Base-by-base conservation (phyloP, 2,329 filamentous ascomycete species). In the Microdochium paspali region DNA sequence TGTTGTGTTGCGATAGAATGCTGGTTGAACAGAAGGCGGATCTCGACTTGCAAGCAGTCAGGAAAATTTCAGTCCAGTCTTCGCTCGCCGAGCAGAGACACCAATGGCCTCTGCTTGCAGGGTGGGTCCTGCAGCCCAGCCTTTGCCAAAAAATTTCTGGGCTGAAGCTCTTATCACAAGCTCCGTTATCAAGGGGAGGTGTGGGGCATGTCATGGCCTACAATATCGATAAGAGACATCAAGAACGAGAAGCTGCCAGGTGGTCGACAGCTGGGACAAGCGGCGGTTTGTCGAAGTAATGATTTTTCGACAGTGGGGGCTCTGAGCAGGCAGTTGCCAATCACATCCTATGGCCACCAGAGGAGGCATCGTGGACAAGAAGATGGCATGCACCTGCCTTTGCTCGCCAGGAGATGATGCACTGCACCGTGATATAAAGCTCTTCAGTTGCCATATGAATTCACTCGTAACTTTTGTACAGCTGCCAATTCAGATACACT, bases 61-160 rank as follows among this genome's bases (percentile, higher is more conserved):
- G 35, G 35, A 40, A 40, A 40, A 18, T 40, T 40, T 40, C 35
- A 40, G 35, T 40, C 31, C 35, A n/a, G n/a, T n/a, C n/a, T n/a
- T n/a, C 18, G 4, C n/a, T 21, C 18, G 10, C 35, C 6, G 15
- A n/a, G n/a, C n/a, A n/a, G n/a, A n/a, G 35, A 40, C 35, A 20
- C 35, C 35, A 40, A 40, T 40, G 35, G 35, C 35, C 35, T 18
- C 35, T 40, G 35, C 35, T 40, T 40, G 35, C 35, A n/a, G 35
- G 35, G 35, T 40, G 35, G 35, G 35, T 40, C 35, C 35, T 20
- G 18, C 35, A 40, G 35, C 35, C 35, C 35, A 40, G 35, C 35
- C 35, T 40, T 18, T 40, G 18, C 35, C 43, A 49, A 46, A 49
- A 49, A 49, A 40, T 21, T 40, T 40, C 35, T 7, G 18, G 35